A percentile compares a stretch with the other conserved stretches of the same genome.
phyloP scores from a whole-genome alignment of 225 moss, liverwort and hornwort species.

The Bryum argenteum region DNA sequence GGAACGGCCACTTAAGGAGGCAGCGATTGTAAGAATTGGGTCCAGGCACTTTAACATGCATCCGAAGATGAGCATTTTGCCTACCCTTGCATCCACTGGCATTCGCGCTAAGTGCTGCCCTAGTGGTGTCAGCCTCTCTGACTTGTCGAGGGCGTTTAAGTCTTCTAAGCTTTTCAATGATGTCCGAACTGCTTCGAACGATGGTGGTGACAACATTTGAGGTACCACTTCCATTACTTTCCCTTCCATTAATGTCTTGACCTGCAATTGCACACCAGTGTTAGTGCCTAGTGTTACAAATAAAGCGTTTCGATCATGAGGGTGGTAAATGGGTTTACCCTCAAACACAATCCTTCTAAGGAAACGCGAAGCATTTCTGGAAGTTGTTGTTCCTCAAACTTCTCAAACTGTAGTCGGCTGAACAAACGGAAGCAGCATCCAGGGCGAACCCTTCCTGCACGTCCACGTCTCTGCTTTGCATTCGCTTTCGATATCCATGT shows the following conservation, averaged over 20 bases:
- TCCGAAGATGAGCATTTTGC: conserved; percentile 80
- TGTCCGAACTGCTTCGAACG: conserved; percentile 52
- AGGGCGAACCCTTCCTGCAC: conserved; percentile 74
- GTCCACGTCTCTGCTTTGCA: conserved; percentile 75
- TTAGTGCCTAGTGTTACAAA: neutral
- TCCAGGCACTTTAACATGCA: conserved; percentile 84
- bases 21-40: conserved; percentile 74
- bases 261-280: conserved; percentile 36
- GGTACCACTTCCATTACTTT: conserved; percentile 61
- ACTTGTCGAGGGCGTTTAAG: conserved; percentile 66
- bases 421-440: conserved; percentile 73
- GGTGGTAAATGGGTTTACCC: conserved; percentile 36
- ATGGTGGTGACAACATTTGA: conserved; percentile 70
- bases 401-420: conserved; percentile 75
- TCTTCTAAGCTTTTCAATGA: conserved; percentile 73
- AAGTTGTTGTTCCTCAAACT: conserved; percentile 74
- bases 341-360: conserved; percentile 77
- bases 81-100: conserved; percentile 81
- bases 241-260: conserved; percentile 66
- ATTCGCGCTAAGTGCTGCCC: conserved; percentile 76
- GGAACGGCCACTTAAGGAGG: conserved; percentile 71
- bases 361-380: conserved; percentile 80
- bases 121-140: conserved; percentile 67
- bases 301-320: neutral
- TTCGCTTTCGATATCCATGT: conserved; percentile 82